Base-by-base conservation (phyloP, 2,329 filamentous ascomycete genomes). In the Colletotrichum abscissum region DNA sequence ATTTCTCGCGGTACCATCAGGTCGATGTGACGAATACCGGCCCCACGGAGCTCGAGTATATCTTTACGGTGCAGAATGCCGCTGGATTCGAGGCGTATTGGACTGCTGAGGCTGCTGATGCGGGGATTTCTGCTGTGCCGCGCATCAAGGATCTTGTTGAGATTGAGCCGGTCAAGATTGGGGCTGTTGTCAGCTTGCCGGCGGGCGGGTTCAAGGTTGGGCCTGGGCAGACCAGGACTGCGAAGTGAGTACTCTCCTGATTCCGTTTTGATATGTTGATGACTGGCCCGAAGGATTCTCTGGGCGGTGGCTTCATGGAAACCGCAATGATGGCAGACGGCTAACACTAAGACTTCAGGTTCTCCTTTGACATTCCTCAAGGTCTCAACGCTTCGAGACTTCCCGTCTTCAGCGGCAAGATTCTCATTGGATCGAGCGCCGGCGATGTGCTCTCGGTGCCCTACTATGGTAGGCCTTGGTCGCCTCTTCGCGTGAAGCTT, bases 21-120 rank as follows among this genome's bases (percentile, higher is more conserved):
- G 67, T 78, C 9, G 38, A 73, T 60, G 80, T 86, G 74, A 81
- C 79, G 67, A 86, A 86, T 76, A 78, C 78, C n/a, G 83, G 79
- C 59, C 73, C 74, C 28, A 76, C 79, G 33, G 75, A 78, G 11
- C 76, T 82, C 49, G 80, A 79, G 22, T 86, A 85, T 77, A 76
- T 74, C 9, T 75, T 79, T 42, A 59, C 70, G 35, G 72, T 79
- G 5, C 78, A 82, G 52, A 76, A 78, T 2, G 81, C 81, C 11
- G 82, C 78, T 7, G 82, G 82, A 5, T 81, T 83, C 59, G 83
- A 85, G 57, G 68, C 72, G 8, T 74, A 72, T 63, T 72, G 63
- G 72, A 66, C 68, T 9, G 38, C 62, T 1, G 71, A 73, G n/a
- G 60, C 67, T 8, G 72, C 46, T 5, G 54, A 58, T 26, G 63